phyloP scores from a whole-genome alignment of 208 protist genomes.

The Acanthamoeba divionensis region DNA sequence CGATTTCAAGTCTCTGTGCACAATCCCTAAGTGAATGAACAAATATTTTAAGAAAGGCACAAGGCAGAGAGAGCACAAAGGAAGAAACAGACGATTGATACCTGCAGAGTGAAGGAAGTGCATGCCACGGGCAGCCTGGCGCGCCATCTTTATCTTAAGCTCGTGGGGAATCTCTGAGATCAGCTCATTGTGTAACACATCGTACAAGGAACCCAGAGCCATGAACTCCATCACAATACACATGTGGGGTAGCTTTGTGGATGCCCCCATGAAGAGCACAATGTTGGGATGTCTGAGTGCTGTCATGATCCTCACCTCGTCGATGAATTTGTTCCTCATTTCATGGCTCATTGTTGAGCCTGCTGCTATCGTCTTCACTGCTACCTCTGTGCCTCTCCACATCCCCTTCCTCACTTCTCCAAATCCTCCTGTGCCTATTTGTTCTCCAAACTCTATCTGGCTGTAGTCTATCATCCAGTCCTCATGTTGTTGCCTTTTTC shows the following conservation, averaged over 20 bases:
- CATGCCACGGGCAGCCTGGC: background rate
- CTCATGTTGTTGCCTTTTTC: background rate
- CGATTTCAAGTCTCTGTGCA: background rate
- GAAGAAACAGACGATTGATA: too few relatives aligned
- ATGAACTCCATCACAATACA: conserved; percentile 47
- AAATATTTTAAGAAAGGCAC: too few relatives aligned
- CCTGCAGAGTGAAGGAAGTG: conserved; percentile 51
- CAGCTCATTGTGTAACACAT: conserved; percentile 21
- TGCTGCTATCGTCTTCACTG: too few relatives aligned
- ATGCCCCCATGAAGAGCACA: conserved; percentile 30
- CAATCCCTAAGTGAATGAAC: too few relatives aligned
- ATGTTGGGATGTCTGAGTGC: conserved; percentile 23
- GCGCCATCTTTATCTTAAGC: conserved; percentile 7
- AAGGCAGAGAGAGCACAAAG: too few relatives aligned
- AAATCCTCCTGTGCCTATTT: background rate
- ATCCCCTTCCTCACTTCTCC: background rate
- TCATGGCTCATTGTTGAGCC: too few relatives aligned
- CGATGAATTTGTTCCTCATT: background rate
- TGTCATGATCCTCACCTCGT: conserved; percentile 41
- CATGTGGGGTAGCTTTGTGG: background rate
- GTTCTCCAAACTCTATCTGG: background rate
- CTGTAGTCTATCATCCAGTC: conserved; percentile 14
- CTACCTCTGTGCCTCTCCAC: conserved; percentile 45
- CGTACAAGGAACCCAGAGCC: background rate
- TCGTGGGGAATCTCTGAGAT: conserved; percentile 8